Evolutionary conservation across 306 rosid species (phyloP), one percentile per base, ranked within the genome.

Genomic region (Styphnolobium japonicum): DNA sequence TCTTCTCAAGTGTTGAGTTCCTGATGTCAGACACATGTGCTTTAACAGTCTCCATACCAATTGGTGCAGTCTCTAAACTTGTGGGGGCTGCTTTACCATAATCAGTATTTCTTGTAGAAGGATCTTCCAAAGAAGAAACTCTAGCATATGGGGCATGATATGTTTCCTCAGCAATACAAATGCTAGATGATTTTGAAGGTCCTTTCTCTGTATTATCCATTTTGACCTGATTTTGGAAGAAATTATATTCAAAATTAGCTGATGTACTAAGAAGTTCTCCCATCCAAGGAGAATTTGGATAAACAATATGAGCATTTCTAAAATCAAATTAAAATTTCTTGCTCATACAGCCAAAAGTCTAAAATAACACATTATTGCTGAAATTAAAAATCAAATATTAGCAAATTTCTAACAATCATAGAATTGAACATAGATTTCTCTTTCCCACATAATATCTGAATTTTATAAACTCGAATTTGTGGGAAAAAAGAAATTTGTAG

Each of bases 111-210:
- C 86, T 78, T 49, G 94, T 86, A 82, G 88, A 87, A 49, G 96
- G 96, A 89, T 89, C 92, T 83, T 91, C 93, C 86, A 91, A 78
- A 49, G 97, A 96, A 70, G 98, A 93, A 80, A 86, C 86, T 46
- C 92, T 88, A 84, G 93, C 98, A 86, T 70, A 79, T 45, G 98
- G 96, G 37, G 92, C 93, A 33, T 34, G 87, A 75, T 90, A 93
- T 33, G 78, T 58, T 72, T 82, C 94, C 78, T 75, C 92, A 55
- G 78, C 39, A 19, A 57, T 62, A 22, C 25, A 5, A 31, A 18
- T 77, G 79, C 60, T 81, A 56, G 90, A 82, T 51, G 85, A 70
- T 62, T 89, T 86, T 58, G 88, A 76, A 42, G 82, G 81, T 65
- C 81, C 93, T 84, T 83, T 85, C 64, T 77, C 87, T 10, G 73